Conservation (phyloP, 768 basidiomycete genomes). For the Termitomyces sp. region DNA sequence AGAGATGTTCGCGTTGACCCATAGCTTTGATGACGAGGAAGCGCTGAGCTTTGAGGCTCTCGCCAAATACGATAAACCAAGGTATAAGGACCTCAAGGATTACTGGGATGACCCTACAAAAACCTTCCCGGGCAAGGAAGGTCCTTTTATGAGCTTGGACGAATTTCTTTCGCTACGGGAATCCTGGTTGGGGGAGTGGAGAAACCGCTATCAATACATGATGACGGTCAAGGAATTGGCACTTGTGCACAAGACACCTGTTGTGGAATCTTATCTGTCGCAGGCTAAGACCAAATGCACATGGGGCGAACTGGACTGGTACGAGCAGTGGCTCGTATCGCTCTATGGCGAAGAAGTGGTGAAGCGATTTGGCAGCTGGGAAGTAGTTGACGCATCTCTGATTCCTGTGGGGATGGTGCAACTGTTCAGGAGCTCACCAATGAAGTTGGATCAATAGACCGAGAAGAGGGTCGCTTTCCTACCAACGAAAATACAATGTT, state of each 20-base stretch:
- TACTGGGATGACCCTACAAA: background rate
- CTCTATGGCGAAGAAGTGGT: slow-evolving; percentile 37
- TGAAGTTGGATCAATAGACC: slow-evolving; percentile 27
- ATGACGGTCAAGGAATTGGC: background rate
- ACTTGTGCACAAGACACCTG: slow-evolving; percentile 1
- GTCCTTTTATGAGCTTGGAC: slow-evolving; percentile 12
- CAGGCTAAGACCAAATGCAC: background rate
- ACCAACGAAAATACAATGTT: background rate
- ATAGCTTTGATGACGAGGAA: background rate
- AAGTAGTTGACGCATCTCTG: slow-evolving; percentile 34
- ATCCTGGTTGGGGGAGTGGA: slow-evolving; percentile 12
- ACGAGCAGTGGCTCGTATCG: slow-evolving; percentile 33
- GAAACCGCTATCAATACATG: slow-evolving; percentile 4
- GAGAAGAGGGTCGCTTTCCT: background rate
- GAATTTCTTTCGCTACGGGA: slow-evolving; percentile 12
- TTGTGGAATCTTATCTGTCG: background rate
- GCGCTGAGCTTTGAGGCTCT: slow-evolving; percentile 15
- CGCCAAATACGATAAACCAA: slow-evolving; percentile 21
- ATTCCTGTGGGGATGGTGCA: slow-evolving; percentile 41
- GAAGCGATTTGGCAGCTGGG: slow-evolving; percentile 34
- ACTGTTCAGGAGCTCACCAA: slow-evolving; percentile 31
- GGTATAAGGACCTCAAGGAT: slow-evolving; percentile 13
- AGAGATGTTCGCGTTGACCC: slow-evolving; percentile 28
- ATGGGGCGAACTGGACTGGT: slow-evolving; percentile 21
- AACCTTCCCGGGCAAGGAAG: background rate